Conservation (phyloP, 306 rosid species). For the Morella rubra region DNA sequence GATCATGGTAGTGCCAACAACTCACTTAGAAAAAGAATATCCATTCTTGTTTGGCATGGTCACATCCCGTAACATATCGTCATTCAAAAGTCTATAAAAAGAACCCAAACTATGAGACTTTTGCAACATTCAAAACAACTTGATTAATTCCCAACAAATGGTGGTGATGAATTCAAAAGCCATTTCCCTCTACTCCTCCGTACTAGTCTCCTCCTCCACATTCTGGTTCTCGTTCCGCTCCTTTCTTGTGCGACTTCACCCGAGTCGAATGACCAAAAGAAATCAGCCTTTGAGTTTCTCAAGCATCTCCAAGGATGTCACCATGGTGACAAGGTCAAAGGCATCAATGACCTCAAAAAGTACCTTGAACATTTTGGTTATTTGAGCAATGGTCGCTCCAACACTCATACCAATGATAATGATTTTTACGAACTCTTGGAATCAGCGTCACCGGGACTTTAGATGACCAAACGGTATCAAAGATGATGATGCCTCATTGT, state of each 20-base stretch:
- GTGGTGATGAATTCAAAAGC: no score
- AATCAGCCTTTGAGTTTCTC: slow-evolving; percentile 1
- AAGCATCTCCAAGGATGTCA: background rate
- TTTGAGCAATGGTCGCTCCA: background rate
- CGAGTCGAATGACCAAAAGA: background rate
- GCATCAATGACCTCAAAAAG: background rate
- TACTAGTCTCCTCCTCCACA: no score
- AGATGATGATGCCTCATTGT: background rate
- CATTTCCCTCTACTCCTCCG: no score
- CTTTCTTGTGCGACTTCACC: background rate
- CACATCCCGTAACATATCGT: no score
- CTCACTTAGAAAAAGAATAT: no score
- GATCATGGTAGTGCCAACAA: no score
- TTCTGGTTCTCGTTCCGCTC: background rate
- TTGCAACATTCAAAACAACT: no score
- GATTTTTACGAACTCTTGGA: background rate
- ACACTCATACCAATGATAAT: background rate
- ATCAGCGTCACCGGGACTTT: background rate
- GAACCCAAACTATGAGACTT: no score
- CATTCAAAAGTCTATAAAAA: no score
- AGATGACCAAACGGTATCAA: background rate
- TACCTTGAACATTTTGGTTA: background rate
- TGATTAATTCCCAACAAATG: no score
- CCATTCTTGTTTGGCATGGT: no score
- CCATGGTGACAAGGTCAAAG: background rate